phyloP scores from a whole-genome alignment of 768 basidiomycete species.

The Pisolithus tinctorius region DNA sequence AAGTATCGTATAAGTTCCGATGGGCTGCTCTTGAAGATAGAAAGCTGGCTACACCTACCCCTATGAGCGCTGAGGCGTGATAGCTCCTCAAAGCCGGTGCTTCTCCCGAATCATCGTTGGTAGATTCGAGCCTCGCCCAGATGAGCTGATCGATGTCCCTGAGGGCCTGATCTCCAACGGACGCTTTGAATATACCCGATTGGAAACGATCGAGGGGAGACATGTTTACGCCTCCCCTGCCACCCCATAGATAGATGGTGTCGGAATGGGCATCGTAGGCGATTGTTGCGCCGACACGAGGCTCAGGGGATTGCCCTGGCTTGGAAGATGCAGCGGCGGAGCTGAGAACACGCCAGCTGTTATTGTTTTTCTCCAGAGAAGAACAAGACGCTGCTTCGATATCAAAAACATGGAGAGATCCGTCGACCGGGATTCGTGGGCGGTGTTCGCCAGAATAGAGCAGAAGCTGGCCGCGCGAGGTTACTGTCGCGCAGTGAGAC shows the following conservation, averaged over 20 bases:
- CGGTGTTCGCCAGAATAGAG: slow-evolving; percentile 40
- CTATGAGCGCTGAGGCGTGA: slow-evolving; percentile 26
- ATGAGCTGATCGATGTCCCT: not conserved
- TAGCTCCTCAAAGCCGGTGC: slow-evolving; percentile 30
- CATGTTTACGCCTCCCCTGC: slow-evolving; percentile 36
- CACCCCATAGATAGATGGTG: slow-evolving; percentile 38
- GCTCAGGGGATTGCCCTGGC: slow-evolving; percentile 6
- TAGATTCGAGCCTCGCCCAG: slow-evolving; percentile 26
- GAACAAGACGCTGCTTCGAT: slow-evolving; percentile 6
- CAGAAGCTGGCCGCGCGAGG: slow-evolving; percentile 21
- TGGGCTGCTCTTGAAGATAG: not conserved
- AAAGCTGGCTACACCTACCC: slow-evolving; percentile 14
- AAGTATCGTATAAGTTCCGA: not conserved
- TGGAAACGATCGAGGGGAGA: slow-evolving; percentile 25
- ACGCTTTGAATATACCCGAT: slow-evolving; percentile 25
- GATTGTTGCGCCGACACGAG: slow-evolving; percentile 19
- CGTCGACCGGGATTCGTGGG: slow-evolving; percentile 36
- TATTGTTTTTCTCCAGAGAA: slow-evolving; percentile 2
- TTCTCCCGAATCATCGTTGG: slow-evolving; percentile 21
- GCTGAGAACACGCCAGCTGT: slow-evolving; percentile 14
- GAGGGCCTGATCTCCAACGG: slow-evolving; percentile 6
- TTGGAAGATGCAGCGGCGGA: slow-evolving; percentile 12
- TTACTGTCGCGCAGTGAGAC: slow-evolving; percentile 33
- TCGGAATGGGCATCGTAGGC: slow-evolving; percentile 12
- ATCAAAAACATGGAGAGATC: slow-evolving; percentile 21